Evolutionary conservation across 306 rosid genomes (phyloP), one percentile per base, ranked within the genome.

Genomic region (Cicer bijugum): DNA sequence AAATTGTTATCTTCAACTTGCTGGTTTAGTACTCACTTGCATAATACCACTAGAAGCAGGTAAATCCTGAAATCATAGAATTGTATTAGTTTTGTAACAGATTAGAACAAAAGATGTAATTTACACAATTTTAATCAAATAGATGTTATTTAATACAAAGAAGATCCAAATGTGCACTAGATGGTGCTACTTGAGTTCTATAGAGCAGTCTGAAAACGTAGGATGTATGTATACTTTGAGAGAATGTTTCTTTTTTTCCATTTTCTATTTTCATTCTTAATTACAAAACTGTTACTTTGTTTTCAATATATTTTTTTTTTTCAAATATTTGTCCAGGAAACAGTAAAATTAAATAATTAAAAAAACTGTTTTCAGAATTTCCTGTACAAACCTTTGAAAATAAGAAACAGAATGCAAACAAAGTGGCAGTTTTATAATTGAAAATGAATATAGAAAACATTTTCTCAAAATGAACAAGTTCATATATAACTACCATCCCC

Each of bases 31-130:
- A 85, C 95, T 81, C 69, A 81, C 84, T 88, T 94, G 98, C 98
- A 94, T 94, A 11, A 94, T 84, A 67, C 98, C 97, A 75, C 97
- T 94, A 12, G 98, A 94, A 78, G 83, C 95, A 7, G 98, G 98
- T 79, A 94, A 85, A 72, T 91, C 98, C 98, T 94, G 91, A 75
- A 82, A 55, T 47, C 7, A 44, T 35, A 35, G 76, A 79, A 76
- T 66, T 12, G 46, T 42, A 40, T 81, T 63, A 86, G 76, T 61
- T 79, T 57, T 52, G 60, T 0, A 28, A 28, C 35, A 28, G 35
- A 28, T 28, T 28, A 28, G 35, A 28, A 28, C 35, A 28, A 28
- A 28, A 3, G 35, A 28, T 28, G 35, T 28, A 28, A 28, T 28
- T 28, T 28, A 28, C 35, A 28, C 35, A 28, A 28, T 28, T 28